These are phyloP conservation scores for Coemansia sp. DNA, from an alignment of 192 early-diverging fungal species.

Conservation along the genomic window DNA sequence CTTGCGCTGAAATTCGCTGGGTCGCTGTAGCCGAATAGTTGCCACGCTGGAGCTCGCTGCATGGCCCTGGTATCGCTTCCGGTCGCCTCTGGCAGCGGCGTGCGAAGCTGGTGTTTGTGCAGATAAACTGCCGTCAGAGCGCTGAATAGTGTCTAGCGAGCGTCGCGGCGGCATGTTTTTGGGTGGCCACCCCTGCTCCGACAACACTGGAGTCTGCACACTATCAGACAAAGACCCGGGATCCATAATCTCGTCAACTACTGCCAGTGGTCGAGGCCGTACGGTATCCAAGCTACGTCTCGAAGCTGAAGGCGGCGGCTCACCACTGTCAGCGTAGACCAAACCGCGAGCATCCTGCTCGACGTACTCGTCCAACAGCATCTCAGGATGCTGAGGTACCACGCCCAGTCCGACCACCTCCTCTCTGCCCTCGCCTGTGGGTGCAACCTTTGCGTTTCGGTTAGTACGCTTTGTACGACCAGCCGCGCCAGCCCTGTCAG, in stretches of 20 bases:
- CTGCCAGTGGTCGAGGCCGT: conserved; percentile 17
- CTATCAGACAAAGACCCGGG: conserved; percentile 43
- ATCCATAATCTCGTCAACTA: conserved; percentile 24
- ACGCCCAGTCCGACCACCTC: conserved; percentile 49
- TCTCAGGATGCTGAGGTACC: conserved; percentile 34
- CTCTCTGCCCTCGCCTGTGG: conserved; percentile 34
- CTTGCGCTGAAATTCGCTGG: conserved; percentile 46
- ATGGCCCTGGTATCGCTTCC: conserved; percentile 24
- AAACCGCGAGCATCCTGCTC: neutral
- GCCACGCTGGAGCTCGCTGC: conserved; percentile 39
- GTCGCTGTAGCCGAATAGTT: conserved; percentile 55
- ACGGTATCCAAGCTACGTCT: conserved; percentile 24
- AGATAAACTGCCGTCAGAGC: neutral
- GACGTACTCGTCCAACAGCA: conserved; percentile 18
- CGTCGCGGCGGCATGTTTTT: conserved; percentile 32
- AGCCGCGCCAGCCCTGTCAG: conserved; percentile 5
- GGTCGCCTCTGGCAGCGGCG: conserved; percentile 9
- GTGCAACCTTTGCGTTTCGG: conserved; percentile 38
- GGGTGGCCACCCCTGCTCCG: conserved; percentile 12
- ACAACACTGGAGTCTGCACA: neutral
- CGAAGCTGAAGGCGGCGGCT: neutral
- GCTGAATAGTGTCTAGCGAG: conserved; percentile 34
- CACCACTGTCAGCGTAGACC: neutral
- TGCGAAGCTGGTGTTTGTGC: neutral
- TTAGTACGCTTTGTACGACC: conserved; percentile 33